Percentiles rank a stretch among this genome's conserved stretches.
phyloP scores from a whole-genome alignment of 2,329 filamentous ascomycete species.

The Intubia oerlemansii region DNA sequence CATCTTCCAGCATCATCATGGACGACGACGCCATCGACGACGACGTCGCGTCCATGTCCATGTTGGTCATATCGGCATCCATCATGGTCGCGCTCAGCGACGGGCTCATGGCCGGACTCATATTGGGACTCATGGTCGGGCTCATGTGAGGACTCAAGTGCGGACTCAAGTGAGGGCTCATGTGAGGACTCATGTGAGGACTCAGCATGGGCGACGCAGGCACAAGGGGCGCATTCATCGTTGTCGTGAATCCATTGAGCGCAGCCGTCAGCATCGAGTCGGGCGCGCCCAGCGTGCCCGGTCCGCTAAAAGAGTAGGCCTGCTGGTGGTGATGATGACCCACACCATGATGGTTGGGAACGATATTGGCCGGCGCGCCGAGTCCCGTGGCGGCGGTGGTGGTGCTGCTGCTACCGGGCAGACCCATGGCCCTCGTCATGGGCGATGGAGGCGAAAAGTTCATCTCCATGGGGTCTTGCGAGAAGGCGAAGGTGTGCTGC shows the following conservation, averaged over 20 bases:
- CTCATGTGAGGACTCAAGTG: too few species aligned
- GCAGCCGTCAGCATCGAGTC: constrained; percentile 2
- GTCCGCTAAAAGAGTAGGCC: constrained; percentile 5
- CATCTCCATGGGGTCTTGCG: constrained; percentile 7
- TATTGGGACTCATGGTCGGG: constrained; percentile 7
- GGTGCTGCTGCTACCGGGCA: constrained; percentile 2
- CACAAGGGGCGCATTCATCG: too few species aligned
- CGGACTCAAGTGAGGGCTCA: too few species aligned
- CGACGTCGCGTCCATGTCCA: too few species aligned
- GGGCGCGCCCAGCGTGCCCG: constrained; percentile 1
- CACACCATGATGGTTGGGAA: too few species aligned
- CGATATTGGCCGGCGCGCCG: constrained; percentile 7
- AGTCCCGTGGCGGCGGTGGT: too few species aligned
- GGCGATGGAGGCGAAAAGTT: constrained; percentile 9
- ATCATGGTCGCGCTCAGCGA: neutral
- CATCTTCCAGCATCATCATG: constrained; percentile 2
- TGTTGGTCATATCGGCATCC: too few species aligned
- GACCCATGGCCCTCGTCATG: constrained; percentile 4
- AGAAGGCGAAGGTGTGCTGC: constrained; percentile 8
- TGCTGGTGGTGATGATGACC: too few species aligned
- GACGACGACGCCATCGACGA: neutral
- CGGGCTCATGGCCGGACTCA: constrained; percentile 8
- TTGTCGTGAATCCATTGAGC: too few species aligned
- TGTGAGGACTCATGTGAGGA: too few species aligned
- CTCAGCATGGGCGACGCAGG: too few species aligned